These are phyloP conservation scores for Candida nonsorbophila DNA, from an alignment of 805 yeast species.

Conservation along the genomic window DNA sequence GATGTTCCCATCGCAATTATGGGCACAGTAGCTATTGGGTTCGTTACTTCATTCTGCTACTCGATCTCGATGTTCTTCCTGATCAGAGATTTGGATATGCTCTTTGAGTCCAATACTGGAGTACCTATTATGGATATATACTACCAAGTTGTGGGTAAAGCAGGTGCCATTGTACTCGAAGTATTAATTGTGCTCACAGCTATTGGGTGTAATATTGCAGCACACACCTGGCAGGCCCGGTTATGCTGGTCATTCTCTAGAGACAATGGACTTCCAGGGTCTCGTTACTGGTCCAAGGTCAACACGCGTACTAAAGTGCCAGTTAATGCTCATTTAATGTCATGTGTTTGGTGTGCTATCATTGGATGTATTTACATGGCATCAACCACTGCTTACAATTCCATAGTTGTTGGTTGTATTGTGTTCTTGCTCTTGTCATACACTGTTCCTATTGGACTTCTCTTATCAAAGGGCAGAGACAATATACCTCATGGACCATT, in stretches of 20 bases:
- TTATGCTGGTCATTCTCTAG: constrained; percentile 65
- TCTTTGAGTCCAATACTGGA: constrained; percentile 48
- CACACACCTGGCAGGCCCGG: constrained; percentile 66
- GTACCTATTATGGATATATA: constrained; percentile 61
- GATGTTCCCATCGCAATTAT: constrained; percentile 59
- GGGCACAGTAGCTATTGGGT: constrained; percentile 61
- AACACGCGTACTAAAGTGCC: constrained; percentile 49
- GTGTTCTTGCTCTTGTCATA: constrained; percentile 55
- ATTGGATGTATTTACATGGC: constrained; percentile 62
- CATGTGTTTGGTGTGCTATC: constrained; percentile 46
- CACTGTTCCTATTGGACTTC: constrained; percentile 47
- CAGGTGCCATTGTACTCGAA: constrained; percentile 52
- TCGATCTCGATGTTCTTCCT: constrained; percentile 55
- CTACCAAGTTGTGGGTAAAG: constrained; percentile 51
- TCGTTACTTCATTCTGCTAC: constrained; percentile 52
- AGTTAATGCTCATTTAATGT: constrained; percentile 52
- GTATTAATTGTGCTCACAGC: constrained; percentile 48
- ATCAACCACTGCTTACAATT: constrained; percentile 61
- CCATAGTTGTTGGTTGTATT: constrained; percentile 58
- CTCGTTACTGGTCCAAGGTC: constrained; percentile 46
- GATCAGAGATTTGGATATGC: constrained; percentile 46
- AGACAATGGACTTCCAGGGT: constrained; percentile 58
- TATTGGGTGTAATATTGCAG: constrained; percentile 52
- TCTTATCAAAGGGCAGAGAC: constrained; percentile 45
- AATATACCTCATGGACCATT: constrained; percentile 59